Base-by-base conservation (phyloP, 306 rosid species). In the Urtica urens region DNA sequence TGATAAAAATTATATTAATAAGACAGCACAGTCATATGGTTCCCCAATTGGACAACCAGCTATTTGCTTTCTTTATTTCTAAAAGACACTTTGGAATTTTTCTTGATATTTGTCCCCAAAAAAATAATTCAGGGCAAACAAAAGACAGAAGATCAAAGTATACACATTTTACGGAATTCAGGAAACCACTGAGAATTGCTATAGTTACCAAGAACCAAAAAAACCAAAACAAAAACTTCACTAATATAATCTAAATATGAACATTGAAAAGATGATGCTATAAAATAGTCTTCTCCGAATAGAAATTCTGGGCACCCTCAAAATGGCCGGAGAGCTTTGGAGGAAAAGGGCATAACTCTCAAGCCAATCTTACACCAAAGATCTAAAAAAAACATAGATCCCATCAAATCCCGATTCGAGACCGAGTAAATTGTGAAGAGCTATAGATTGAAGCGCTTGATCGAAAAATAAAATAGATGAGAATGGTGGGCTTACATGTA, bases 401-500 rank as follows among this genome's bases (percentile, higher is more conserved):
- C 49, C 49, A 18, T 18, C 18, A 11, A 40, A 25, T 10, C 16
- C 59, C 23, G 14, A 39, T 39, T 25, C 15, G 39, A 34, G 19
- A 26, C n/a, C n/a, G n/a, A n/a, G n/a, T n/a, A n/a, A n/a, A n/a
- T n/a, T n/a, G n/a, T n/a, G n/a, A n/a, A n/a, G n/a, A n/a, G n/a
- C n/a, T n/a, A n/a, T n/a, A n/a, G n/a, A n/a, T n/a, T n/a, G n/a
- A n/a, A n/a, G n/a, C n/a, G 34, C 26, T 12, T 20, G 17, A 23
- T 23, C 24, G 37, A 49, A 44, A 28, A 58, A 26, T 9, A 11
- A 14, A 44, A 19, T 21, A 22, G 10, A 12, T 43, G 60, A 30
- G 11, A 10, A 35, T 3, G 51, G 16, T 53, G 16, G 29, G 56
- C 74, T 58, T 51, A 84, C 90, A 86, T 84, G 68, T 71, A 57